Evolutionary conservation across 2,329 filamentous ascomycete genomes (phyloP).

Genomic region (Corynespora cassiicola): DNA sequence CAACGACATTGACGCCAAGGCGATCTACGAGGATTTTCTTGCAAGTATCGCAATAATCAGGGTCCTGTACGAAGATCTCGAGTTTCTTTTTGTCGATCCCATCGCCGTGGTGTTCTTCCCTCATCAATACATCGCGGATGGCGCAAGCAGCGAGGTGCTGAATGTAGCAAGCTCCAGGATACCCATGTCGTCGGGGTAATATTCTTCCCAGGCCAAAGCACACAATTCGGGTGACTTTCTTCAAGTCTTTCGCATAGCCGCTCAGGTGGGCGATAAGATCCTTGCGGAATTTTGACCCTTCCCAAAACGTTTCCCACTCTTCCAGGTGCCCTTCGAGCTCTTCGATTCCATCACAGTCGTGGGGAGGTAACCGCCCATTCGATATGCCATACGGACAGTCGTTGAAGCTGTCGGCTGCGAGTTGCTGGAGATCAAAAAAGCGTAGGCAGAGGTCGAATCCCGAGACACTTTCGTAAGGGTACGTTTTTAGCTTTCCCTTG

Average conservation of each 20-base stretch:
- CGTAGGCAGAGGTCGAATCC: no score
- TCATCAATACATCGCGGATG: conserved; percentile 1
- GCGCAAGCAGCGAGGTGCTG: conserved; percentile 4
- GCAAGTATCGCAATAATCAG: conserved; percentile 1
- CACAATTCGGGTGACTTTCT: neutral
- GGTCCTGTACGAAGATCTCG: conserved; percentile 1
- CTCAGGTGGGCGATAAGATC: neutral
- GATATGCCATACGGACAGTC: no score
- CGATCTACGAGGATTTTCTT: neutral
- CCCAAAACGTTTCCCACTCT: neutral
- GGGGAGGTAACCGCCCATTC: no score
- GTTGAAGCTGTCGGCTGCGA: no score
- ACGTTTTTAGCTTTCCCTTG: no score
- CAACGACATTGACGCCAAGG: neutral
- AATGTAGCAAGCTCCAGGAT: neutral
- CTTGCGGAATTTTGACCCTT: neutral
- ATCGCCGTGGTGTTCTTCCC: neutral
- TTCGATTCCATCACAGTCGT: no score
- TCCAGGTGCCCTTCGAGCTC: no score
- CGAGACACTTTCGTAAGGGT: no score
- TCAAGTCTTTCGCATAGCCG: neutral
- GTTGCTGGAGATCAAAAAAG: no score
- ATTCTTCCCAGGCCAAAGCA: neutral
- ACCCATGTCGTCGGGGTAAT: neutral
- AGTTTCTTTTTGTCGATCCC: neutral